Base-by-base conservation (phyloP, 257 asterid genomes). In the Fraxinus excelsior region DNA sequence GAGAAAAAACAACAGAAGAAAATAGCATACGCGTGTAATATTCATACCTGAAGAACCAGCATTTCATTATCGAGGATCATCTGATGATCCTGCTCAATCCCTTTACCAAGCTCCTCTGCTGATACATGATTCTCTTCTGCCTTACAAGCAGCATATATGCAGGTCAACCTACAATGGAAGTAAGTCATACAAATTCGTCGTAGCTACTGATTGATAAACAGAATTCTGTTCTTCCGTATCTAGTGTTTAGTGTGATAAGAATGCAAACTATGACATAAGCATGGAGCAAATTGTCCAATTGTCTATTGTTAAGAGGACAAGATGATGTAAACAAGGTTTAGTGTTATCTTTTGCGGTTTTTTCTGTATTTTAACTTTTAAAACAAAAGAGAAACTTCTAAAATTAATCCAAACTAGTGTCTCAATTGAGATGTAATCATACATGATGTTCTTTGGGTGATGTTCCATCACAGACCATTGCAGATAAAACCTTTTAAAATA, bases 81-180 rank as follows among this genome's bases (percentile, higher is more conserved):
- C 35, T 88, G 94, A 82, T 94, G 98, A 88, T 94, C 94, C 84
- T 94, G 99, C 74, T 89, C 97, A 49, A 94, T 94, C 80, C 99
- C 99, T 88, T 91, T 95, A 69, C 99, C 99, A 81, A 95, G 98
- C 89, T 95, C 98, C 90, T 95, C 99, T 28, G 98, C 99, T 32
- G 99, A 95, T 73, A 95, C 99, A 75, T 95, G 99, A 81, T 92
- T 95, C 86, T 95, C 99, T 85, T 95, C 98, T 53, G 96, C 97
- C 92, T 93, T 95, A 88, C 99, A 95, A 56, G 97, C 99, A 72
- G 96, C 87, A 89, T 95, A 95, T 82, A 95, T 93, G 86, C 99
- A 95, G 25, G 99, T 95, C 65, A 95, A 90, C 99, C 99, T 95
- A 86, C 75, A 84, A 85, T 5, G 26, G 70, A 26, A n/a, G 44